Conservation (phyloP, 2,329 filamentous ascomycete species). For the Cladorrhinum sp. region DNA sequence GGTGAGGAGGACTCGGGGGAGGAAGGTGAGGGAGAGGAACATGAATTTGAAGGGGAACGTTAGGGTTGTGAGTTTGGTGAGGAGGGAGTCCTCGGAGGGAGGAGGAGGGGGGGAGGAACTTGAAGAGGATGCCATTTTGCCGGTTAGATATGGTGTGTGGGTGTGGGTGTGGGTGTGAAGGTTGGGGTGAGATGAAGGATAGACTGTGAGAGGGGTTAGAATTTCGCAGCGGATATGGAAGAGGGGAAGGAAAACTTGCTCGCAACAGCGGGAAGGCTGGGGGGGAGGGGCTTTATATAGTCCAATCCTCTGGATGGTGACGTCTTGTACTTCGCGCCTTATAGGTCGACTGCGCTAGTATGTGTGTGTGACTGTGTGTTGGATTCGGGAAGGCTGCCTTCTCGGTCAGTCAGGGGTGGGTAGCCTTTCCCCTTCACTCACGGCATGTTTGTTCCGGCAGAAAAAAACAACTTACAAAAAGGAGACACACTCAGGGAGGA, state of each 20-base stretch:
- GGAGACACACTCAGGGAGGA: neutral
- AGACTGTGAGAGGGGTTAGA: neutral
- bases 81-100: conserved; percentile 2
- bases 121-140: no score
- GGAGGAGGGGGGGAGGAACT: neutral
- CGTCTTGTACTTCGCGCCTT: neutral
- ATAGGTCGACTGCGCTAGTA: neutral
- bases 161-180: neutral
- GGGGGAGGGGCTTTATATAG: neutral
- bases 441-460: neutral
- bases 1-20: conserved; percentile 48
- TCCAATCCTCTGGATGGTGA: neutral
- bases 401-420: neutral
- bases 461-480: neutral
- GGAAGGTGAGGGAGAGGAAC: conserved; percentile 42
- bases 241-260: neutral
- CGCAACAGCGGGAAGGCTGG: neutral
- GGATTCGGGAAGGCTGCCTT: neutral
- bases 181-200: neutral
- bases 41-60: conserved; percentile 39
- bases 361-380: neutral
- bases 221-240: neutral
- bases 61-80: neutral
- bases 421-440: neutral
- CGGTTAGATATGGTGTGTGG: no score